Evolutionary conservation across 768 basidiomycete species (phyloP).

Genomic region (Krasilnikovozyma curviuscula): DNA sequence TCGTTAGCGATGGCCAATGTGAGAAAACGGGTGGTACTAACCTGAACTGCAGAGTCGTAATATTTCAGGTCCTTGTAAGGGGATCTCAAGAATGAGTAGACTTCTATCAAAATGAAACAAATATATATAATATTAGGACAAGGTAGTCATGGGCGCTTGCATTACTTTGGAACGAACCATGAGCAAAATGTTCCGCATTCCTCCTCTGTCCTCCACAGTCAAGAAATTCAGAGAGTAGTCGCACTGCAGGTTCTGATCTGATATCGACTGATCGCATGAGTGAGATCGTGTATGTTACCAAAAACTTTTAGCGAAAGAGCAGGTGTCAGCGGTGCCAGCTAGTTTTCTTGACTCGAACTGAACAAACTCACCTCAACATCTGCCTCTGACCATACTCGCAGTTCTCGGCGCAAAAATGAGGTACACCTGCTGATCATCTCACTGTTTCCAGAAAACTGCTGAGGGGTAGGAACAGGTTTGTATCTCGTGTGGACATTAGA

Average conservation of each 20-base stretch:
- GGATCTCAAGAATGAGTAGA: constrained; percentile 73
- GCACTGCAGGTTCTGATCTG: constrained; percentile 60
- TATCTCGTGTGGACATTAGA: constrained; percentile 71
- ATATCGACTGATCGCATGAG: constrained; percentile 86
- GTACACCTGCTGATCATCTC: constrained; percentile 40
- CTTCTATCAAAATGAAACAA: constrained; percentile 35
- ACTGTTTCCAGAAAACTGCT: constrained; percentile 58
- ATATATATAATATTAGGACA: neutral
- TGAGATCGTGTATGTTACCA: constrained; percentile 71
- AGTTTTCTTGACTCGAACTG: neutral
- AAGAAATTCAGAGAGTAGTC: constrained; percentile 58
- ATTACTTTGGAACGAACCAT: constrained; percentile 38
- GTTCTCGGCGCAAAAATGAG: constrained; percentile 60
- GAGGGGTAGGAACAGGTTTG: constrained; percentile 71
- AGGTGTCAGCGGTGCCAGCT: neutral
- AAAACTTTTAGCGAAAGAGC: constrained; percentile 36
- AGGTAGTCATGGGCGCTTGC: neutral
- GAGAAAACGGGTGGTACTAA: constrained; percentile 21
- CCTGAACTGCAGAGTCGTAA: constrained; percentile 70
- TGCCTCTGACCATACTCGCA: constrained; percentile 70
- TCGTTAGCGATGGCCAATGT: neutral
- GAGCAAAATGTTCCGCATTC: constrained; percentile 84
- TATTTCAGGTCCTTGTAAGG: constrained; percentile 65
- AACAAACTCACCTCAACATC: constrained; percentile 55
- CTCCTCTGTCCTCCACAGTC: constrained; percentile 49